A percentile compares a stretch with the other conserved stretches of the same genome.
Conservation (phyloP, 345 rosid species). For the Leavenworthia alabamica region DNA sequence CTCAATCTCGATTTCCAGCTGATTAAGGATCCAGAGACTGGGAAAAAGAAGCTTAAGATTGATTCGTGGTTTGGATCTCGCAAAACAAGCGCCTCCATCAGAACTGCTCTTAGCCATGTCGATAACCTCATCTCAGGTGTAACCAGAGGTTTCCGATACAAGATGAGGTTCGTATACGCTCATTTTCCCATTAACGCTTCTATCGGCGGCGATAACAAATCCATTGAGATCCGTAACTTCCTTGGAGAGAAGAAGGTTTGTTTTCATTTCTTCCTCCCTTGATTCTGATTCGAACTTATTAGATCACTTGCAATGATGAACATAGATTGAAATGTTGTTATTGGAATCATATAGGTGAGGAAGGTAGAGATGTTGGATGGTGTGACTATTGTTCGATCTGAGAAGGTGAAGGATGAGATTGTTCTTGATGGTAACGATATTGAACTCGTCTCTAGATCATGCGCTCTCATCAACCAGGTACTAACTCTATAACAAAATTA, state of each 20-base stretch:
- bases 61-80: constrained; percentile 41
- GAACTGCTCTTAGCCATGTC: constrained; percentile 39
- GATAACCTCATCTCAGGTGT: constrained; percentile 45
- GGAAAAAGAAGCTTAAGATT: constrained; percentile 29
- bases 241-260: constrained; percentile 45
- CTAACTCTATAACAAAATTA: not conserved
- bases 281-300: not conserved
- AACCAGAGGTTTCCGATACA: constrained; percentile 49
- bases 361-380: constrained; percentile 60
- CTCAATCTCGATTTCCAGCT: constrained; percentile 48
- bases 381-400: constrained; percentile 48
- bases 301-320: not conserved
- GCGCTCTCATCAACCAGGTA: constrained; percentile 62
- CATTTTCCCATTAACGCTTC: constrained; percentile 54
- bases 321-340: not conserved
- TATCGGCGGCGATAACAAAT: constrained; percentile 23
- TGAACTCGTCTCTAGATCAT: constrained; percentile 55
- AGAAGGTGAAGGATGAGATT: constrained; percentile 61
- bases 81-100: constrained; percentile 34
- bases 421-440: constrained; percentile 56
- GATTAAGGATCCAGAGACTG: constrained; percentile 28
- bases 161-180: constrained; percentile 53
- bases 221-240: constrained; percentile 50
- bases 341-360: constrained; percentile 37
- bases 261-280: not conserved